Evolutionary conservation across 441 rosid species (phyloP).

Genomic region (Eutrema salsugineum): DNA sequence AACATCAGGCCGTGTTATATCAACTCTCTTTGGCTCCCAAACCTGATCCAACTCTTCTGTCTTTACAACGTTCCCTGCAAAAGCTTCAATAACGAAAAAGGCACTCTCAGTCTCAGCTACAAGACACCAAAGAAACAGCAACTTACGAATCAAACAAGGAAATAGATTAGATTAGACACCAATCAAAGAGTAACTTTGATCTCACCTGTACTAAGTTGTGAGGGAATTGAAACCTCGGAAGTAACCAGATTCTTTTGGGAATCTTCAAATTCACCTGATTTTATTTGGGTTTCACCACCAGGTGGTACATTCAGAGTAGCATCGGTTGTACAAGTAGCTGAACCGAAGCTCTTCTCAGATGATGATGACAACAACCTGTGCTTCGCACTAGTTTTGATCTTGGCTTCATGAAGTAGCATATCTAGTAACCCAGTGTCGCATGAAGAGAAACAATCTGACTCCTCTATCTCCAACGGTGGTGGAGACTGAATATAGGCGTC

Average conservation of each 20-base stretch:
- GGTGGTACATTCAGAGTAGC: constrained; percentile 49
- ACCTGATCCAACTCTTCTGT: constrained; percentile 45
- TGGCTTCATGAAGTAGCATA: constrained; percentile 84
- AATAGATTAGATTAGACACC: neutral
- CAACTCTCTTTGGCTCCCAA: constrained; percentile 46
- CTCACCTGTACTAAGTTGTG: constrained; percentile 59
- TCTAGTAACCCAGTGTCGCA: constrained; percentile 89
- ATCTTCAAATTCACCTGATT: constrained; percentile 60
- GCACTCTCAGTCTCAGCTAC: constrained; percentile 13
- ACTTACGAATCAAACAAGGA: neutral
- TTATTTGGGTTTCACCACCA: constrained; percentile 43
- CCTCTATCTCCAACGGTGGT: constrained; percentile 47
- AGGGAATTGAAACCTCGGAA: constrained; percentile 63
- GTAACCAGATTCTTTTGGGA: constrained; percentile 59
- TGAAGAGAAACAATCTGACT: constrained; percentile 58
- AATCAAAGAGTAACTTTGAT: constrained; percentile 12
- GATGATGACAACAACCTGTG: constrained; percentile 53
- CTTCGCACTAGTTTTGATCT: constrained; percentile 58
- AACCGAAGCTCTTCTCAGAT: constrained; percentile 63
- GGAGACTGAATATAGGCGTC: constrained; percentile 89
- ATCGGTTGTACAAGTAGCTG: constrained; percentile 60
- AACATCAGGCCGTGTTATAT: constrained; percentile 53
- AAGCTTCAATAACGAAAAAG: neutral
- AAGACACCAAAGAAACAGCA: constrained; percentile 2
- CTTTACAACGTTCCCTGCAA: constrained; percentile 41